Evolutionary conservation across 2,329 filamentous ascomycete genomes (phyloP).

Genomic region (Ceratocystis eucalypticola): DNA sequence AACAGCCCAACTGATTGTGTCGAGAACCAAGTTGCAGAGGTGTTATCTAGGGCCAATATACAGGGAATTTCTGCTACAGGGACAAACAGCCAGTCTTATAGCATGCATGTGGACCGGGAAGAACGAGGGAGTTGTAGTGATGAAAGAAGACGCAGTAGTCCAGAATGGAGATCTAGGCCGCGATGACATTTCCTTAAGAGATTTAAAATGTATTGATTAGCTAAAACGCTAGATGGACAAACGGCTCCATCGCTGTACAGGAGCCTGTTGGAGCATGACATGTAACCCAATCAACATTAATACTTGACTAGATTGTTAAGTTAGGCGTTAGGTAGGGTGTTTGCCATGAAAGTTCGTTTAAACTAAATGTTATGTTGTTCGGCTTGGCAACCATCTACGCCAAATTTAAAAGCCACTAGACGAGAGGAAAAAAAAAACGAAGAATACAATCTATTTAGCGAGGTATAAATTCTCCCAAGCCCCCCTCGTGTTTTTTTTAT

Average conservation of each 20-base stretch:
- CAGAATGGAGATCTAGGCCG: neutral
- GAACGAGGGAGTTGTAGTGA: neutral
- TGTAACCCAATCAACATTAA: no score
- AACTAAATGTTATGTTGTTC: no score
- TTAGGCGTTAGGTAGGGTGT: no score
- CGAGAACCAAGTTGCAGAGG: slow-evolving; percentile 15
- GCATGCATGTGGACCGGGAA: neutral
- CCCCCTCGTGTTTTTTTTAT: slow-evolving; percentile 14
- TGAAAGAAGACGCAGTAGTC: neutral
- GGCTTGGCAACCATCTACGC: neutral
- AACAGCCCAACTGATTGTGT: slow-evolving; percentile 2
- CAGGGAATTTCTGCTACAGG: neutral
- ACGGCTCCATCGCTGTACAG: neutral
- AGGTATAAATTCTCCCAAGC: slow-evolving; percentile 17
- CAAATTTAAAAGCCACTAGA: neutral
- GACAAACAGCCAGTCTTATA: neutral
- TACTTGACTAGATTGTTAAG: no score
- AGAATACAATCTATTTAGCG: slow-evolving; percentile 12
- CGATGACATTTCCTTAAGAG: neutral
- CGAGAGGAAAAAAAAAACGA: neutral
- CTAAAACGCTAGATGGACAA: neutral
- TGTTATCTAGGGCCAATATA: slow-evolving; percentile 14
- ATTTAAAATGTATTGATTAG: neutral
- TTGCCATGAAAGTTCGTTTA: no score
- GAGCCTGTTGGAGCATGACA: no score